Percentiles rank a stretch among this genome's conserved stretches.
Evolutionary conservation across 768 basidiomycete genomes (phyloP).

Genomic region (Tubosaeta brunneosetosa): DNA sequence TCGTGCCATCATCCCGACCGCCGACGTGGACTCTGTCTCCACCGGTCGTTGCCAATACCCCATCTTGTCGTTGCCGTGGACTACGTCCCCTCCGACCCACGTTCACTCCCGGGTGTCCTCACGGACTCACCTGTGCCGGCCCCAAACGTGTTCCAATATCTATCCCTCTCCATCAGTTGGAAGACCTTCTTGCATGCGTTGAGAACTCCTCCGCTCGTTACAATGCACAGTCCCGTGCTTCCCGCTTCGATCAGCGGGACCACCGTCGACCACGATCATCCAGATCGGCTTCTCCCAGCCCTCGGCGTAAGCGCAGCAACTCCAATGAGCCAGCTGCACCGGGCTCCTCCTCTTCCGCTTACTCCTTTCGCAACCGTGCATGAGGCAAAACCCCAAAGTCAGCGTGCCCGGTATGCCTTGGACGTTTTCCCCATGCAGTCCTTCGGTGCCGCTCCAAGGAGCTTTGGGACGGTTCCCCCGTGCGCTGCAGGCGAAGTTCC

Average conservation of each 20-base stretch:
- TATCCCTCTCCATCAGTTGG: too few species aligned
- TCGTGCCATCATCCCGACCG: too few species aligned
- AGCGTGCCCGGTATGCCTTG: background rate
- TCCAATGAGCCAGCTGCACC: background rate
- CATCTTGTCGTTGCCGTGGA: background rate
- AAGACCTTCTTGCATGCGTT: too few species aligned
- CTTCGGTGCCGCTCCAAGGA: background rate
- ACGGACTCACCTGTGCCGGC: too few species aligned
- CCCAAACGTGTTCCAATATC: too few species aligned
- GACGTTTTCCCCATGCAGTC: background rate
- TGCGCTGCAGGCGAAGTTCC: background rate
- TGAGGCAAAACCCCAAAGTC: background rate
- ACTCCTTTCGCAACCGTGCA: background rate
- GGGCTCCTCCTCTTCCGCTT: background rate
- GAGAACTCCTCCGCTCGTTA: too few species aligned
- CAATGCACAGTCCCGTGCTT: too few species aligned
- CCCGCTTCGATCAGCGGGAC: too few species aligned
- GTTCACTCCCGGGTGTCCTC: too few species aligned
- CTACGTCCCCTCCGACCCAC: background rate
- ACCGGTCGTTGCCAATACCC: too few species aligned
- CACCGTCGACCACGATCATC: background rate
- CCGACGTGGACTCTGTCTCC: background rate
- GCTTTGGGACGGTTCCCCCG: background rate
- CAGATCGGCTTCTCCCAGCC: background rate
- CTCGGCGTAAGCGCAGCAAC: background rate